Evolutionary conservation across 306 rosid genomes (phyloP).

Genomic region (Geum urbanum): DNA sequence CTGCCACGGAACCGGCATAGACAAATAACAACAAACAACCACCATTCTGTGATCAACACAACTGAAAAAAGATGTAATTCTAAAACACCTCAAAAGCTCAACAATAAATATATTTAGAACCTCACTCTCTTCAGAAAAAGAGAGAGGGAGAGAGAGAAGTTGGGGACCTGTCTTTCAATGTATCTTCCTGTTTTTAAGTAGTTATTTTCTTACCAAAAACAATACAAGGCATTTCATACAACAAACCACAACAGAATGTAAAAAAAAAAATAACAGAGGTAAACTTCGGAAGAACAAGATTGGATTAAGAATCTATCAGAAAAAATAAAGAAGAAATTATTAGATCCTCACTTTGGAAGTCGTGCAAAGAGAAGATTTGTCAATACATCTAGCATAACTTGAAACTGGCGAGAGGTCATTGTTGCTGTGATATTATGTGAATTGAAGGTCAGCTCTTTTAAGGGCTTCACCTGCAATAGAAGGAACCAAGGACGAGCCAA

Average conservation of each 20-base stretch:
- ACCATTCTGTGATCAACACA: neutral
- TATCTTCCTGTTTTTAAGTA: neutral
- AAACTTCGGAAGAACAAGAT: too few species aligned
- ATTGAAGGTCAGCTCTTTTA: slow-evolving; percentile 87
- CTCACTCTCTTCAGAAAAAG: neutral
- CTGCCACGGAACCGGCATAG: neutral
- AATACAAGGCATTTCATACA: slow-evolving; percentile 3
- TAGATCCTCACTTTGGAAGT: slow-evolving; percentile 72
- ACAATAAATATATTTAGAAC: too few species aligned
- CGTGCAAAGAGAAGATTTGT: slow-evolving; percentile 94
- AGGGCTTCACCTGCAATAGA: slow-evolving; percentile 82
- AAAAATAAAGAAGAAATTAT: slow-evolving; percentile 19
- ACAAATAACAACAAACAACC: neutral
- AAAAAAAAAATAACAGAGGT: slow-evolving; percentile 5
- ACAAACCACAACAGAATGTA: slow-evolving; percentile 1
- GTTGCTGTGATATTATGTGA: slow-evolving; percentile 85
- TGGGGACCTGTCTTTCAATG: too few species aligned
- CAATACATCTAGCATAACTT: slow-evolving; percentile 89
- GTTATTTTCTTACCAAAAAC: neutral
- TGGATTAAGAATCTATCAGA: too few species aligned
- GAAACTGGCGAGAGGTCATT: slow-evolving; percentile 99
- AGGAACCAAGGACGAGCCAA: slow-evolving; percentile 20
- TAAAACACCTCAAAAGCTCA: neutral
- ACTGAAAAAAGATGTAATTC: neutral
- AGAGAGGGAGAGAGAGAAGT: neutral